Conservation (phyloP, 495 filamentous ascomycete genomes). For the Penicillium steckii region DNA sequence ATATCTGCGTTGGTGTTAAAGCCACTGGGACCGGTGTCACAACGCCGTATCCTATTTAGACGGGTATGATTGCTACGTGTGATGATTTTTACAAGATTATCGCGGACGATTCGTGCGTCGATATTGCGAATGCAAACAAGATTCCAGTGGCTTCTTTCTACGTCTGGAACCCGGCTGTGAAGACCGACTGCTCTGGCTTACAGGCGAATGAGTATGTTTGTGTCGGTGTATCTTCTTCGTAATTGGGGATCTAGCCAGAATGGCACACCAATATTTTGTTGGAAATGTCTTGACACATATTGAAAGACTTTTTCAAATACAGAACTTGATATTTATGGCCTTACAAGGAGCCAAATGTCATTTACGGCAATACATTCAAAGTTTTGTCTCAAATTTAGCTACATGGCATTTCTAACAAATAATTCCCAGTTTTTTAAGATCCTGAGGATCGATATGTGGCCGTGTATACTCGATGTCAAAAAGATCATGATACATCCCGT, state of each 20-base stretch:
- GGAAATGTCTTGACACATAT: no score
- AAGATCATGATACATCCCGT: constrained; percentile 10
- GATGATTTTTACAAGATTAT: neutral
- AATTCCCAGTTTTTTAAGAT: neutral
- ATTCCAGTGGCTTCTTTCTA: neutral
- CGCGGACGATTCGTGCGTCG: neutral
- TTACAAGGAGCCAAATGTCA: no score
- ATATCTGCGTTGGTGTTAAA: neutral
- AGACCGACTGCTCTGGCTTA: neutral
- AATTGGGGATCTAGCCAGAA: no score
- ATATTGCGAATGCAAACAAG: neutral
- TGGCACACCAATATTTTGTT: no score
- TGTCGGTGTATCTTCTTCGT: constrained; percentile 1
- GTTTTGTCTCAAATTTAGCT: no score
- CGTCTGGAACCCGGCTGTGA: constrained; percentile 1
- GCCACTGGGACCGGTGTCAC: neutral
- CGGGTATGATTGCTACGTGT: neutral
- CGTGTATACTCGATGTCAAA: constrained; percentile 17
- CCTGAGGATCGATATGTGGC: constrained; percentile 2
- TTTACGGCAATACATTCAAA: no score
- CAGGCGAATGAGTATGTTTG: constrained; percentile 5
- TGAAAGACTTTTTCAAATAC: no score
- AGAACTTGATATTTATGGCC: constrained; percentile 1
- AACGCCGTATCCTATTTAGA: neutral
- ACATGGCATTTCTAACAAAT: neutral